Percentiles rank a stretch among this genome's conserved stretches.
These are phyloP conservation scores for Calocybe indica DNA, from an alignment of 768 basidiomycete genomes.

Conservation along the genomic window DNA sequence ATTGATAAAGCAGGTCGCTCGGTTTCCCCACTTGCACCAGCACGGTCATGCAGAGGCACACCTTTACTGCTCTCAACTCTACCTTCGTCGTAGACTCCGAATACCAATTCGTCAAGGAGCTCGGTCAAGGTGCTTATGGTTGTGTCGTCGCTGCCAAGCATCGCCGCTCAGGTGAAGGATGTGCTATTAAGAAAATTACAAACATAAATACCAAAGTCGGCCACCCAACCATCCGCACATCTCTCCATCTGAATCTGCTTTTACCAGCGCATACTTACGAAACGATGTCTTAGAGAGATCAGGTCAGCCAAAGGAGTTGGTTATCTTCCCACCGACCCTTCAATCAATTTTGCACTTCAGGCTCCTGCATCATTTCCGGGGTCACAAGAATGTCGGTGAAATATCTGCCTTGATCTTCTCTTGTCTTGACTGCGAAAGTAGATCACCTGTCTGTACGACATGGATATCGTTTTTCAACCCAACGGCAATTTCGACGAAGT, in stretches of 20 bases:
- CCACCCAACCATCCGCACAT: constrained; percentile 1
- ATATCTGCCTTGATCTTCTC: constrained; percentile 1
- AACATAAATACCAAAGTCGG: constrained; percentile 84
- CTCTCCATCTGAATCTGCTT: constrained; percentile 13
- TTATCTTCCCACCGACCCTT: no score
- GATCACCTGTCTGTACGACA: constrained; percentile 97
- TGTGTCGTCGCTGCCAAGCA: constrained; percentile 86
- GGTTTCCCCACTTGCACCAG: no score
- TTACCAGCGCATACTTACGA: constrained; percentile 84
- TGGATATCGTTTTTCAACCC: constrained; percentile 95
- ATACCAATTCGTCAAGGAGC: constrained; percentile 94
- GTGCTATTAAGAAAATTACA: constrained; percentile 95
- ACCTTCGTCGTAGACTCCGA: constrained; percentile 84
- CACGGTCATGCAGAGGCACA: constrained; percentile 42
- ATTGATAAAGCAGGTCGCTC: no score
- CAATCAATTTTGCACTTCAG: constrained; percentile 28
- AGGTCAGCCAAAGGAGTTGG: constrained; percentile 40
- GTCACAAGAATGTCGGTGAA: constrained; percentile 89
- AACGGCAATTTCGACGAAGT: constrained; percentile 95
- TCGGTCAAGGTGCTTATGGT: constrained; percentile 94
- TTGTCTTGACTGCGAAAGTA: constrained; percentile 22
- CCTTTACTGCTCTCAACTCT: constrained; percentile 79
- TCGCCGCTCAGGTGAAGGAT: constrained; percentile 77
- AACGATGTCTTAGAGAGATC: constrained; percentile 93
- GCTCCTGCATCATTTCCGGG: constrained; percentile 93